Evolutionary conservation across 2,329 filamentous ascomycete species (phyloP), one percentile per base, ranked within the genome.

Genomic region (Alternaria arborescens): DNA sequence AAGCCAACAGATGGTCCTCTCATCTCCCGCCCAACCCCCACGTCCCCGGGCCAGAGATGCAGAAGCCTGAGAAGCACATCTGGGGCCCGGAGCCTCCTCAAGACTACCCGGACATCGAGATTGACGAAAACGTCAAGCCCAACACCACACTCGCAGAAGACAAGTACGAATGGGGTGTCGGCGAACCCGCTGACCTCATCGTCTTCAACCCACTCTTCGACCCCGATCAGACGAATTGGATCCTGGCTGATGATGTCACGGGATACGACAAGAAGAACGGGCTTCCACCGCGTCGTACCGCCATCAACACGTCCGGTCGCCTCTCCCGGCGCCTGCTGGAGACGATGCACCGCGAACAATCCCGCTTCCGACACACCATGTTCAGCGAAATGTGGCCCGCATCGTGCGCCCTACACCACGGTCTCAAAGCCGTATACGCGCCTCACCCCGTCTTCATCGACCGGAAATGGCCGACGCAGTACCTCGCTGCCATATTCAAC

Each of bases 311-410:
- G 3, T 89, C 90, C 0, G 87, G 85, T 1, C 88, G 91, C 10
- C 81, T 93, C 34, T 90, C 87, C 28, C 85, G 87, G 24, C 85
- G 89, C 12, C 82, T 93, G 1, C 80, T 93, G 6, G 79, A 84
- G 46, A 87, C 87, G 5, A 93, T 94, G 89, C 91, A 94, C 77
- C 85, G 91, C 66, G 90, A 93, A 71, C 90, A 88, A 4, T 88
- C 89, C 77, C 83, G 85, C 28, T 82, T 86, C 68, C 88, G 87
- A 64, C 91, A 89, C 77, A 88, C 83, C 77, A 93, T 89, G 89
- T 93, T 91, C 75, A 87, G 86, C 26, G 91, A 94, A 77, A 94
- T 94, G 91, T 93, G 90, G 79, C 90, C 90, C 2, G 85, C 89
- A 0, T 86, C 85, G 1, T 85, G 88, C 72, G 89, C 90, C 0